Base-by-base conservation (phyloP, 257 asterid species). In the Fraxinus anomala region DNA sequence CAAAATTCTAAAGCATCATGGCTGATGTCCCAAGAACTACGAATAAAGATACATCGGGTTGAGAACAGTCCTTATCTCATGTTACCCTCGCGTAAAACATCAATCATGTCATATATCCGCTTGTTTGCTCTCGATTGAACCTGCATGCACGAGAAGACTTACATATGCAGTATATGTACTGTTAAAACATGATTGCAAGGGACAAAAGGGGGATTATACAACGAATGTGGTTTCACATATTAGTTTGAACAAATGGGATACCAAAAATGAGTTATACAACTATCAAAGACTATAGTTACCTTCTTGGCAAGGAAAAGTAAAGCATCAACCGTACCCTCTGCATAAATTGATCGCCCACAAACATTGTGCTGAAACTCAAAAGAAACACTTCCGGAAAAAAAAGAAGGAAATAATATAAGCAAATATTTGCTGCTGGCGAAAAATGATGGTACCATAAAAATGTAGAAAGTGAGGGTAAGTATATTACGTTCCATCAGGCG, bases 291-390 rank as follows among this genome's bases (percentile, higher is more conserved):
- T 23, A 26, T 17, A 2, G 73, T 23, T 86, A 96, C 99, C 97
- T 90, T 90, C 84, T 91, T 90, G 28, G 97, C 90, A 12, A 95
- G 97, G 82, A 95, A 93, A 78, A 95, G 97, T 36, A 89, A 76
- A n/a, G 98, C 98, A 82, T 95, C 99, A 42, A 96, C 97, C 1
- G 98, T 93, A 8, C 99, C 98, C 83, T 96, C 98, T 1, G 98
- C 99, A 76, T 95, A 95, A 85, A 95, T 95, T 66, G 98, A 95
- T 90, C 99, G 89, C 74, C 98, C 99, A 65, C 99, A 93, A 70
- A 93, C 97, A 80, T 96, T 93, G 88, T 93, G 99, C 86, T 93
- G 95, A 82, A 93, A 92, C 89, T 93, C 97, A 66, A 96, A 93
- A 68, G 97, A 82, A 74, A 96, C 99, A 42, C 98, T 96, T 85